Conservation (phyloP, 306 rosid genomes). For the Benincasa hispida region DNA sequence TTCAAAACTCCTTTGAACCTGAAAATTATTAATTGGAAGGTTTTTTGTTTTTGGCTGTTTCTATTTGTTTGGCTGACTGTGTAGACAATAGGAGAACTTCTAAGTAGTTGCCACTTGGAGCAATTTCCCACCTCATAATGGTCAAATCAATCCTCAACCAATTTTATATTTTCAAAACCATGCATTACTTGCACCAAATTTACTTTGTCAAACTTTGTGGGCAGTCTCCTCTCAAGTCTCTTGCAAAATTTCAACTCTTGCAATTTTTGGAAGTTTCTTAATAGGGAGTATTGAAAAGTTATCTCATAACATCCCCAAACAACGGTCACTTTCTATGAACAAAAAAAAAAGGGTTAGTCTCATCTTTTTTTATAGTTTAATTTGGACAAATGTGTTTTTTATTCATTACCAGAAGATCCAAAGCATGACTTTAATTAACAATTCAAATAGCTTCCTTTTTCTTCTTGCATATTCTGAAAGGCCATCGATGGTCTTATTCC, state of each 20-base stretch:
- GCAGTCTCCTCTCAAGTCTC: constrained; percentile 8
- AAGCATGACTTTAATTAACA: neutral
- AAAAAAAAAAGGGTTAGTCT: neutral
- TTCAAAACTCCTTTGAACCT: neutral
- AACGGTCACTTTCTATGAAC: neutral
- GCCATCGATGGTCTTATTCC: neutral
- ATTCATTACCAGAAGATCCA: neutral
- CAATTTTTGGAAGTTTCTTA: constrained; percentile 6
- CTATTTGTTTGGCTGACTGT: constrained; percentile 28
- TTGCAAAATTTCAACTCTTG: constrained; percentile 15
- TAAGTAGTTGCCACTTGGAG: constrained; percentile 74
- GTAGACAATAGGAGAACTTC: constrained; percentile 23
- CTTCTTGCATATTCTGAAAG: neutral
- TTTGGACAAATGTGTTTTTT: neutral
- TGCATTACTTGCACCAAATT: neutral
- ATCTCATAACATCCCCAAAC: neutral
- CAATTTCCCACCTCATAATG: constrained; percentile 22
- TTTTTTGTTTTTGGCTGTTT: constrained; percentile 28
- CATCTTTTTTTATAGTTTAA: neutral
- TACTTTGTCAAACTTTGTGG: constrained; percentile 40
- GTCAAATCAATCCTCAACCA: constrained; percentile 11
- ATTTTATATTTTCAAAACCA: constrained; percentile 14
- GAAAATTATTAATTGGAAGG: constrained; percentile 13
- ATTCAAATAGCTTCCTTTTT: neutral
- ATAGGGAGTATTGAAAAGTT: neutral